phyloP scores from a whole-genome alignment of 441 rosid genomes.

The Populus hybrid region DNA sequence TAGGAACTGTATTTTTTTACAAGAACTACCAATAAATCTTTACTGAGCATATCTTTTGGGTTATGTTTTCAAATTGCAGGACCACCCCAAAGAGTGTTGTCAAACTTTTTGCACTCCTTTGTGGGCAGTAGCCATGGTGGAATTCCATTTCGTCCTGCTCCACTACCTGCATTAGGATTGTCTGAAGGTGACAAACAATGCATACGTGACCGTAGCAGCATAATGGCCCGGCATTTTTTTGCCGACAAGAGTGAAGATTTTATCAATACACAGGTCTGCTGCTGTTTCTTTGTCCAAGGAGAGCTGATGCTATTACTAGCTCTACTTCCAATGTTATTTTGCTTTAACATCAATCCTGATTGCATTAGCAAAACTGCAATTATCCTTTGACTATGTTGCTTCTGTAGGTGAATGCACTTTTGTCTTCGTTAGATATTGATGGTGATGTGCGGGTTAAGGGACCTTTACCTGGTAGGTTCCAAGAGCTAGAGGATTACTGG shows the following conservation, averaged over 20 bases:
- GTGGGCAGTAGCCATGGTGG: conserved; percentile 86
- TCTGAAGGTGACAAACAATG: conserved; percentile 92
- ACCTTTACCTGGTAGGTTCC: conserved; percentile 67
- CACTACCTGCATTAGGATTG: conserved; percentile 76
- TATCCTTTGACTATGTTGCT: conserved; percentile 6
- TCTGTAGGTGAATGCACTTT: conserved; percentile 75
- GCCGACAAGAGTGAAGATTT: conserved; percentile 88
- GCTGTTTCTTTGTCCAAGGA: conserved; percentile 12
- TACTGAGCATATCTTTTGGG: neutral
- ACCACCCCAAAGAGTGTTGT: conserved; percentile 89
- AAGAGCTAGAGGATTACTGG: conserved; percentile 86
- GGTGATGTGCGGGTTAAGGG: conserved; percentile 62
- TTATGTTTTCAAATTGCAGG: conserved; percentile 43
- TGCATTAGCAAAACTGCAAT: neutral
- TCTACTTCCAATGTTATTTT: neutral
- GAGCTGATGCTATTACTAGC: conserved; percentile 13
- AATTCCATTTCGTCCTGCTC: conserved; percentile 77
- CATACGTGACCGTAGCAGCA: conserved; percentile 93
- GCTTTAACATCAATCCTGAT: neutral
- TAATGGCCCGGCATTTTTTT: conserved; percentile 93
- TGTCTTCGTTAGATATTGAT: conserved; percentile 89
- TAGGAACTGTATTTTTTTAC: neutral
- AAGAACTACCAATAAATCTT: too few species aligned
- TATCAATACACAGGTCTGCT: conserved; percentile 75
- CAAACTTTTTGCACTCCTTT: conserved; percentile 84